Percentiles rank a stretch among this genome's conserved stretches.
phyloP scores from a whole-genome alignment of 768 basidiomycete species.

The Tephrocybe sp. region DNA sequence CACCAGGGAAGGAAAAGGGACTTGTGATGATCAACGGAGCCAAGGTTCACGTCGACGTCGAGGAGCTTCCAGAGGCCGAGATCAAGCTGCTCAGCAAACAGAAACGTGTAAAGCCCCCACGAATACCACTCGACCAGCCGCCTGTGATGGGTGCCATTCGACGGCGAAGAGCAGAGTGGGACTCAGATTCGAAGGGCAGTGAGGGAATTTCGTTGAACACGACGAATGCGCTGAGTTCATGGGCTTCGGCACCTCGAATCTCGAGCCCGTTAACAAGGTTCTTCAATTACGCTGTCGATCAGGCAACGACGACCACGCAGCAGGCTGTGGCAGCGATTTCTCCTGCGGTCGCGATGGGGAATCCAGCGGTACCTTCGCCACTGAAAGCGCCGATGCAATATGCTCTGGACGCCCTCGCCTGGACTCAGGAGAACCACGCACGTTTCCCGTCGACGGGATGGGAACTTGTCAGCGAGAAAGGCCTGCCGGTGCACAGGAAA shows the following conservation, averaged over 20 bases:
- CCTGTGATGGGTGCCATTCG: conserved; percentile 75
- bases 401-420: conserved; percentile 79
- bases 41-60: conserved; percentile 80
- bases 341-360: conserved; percentile 45
- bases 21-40: conserved; percentile 88
- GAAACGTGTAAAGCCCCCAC: conserved; percentile 82
- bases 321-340: conserved; percentile 78
- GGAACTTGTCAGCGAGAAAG: conserved; percentile 76
- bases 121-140: conserved; percentile 93
- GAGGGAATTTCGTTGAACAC: conserved; percentile 19
- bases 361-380: conserved; percentile 45
- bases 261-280: conserved; percentile 72
- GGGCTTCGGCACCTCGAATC: conserved; percentile 62
- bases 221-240: conserved; percentile 26
- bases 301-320: conserved; percentile 71
- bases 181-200: conserved; percentile 43
- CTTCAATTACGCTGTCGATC: conserved; percentile 74
- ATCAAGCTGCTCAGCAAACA: conserved; percentile 78
- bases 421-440: conserved; percentile 72
- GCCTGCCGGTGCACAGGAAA: conserved; percentile 73
- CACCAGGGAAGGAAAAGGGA: conserved; percentile 77
- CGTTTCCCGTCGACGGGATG: conserved; percentile 61
- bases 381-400: conserved; percentile 76
- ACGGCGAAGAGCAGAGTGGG: conserved; percentile 72
- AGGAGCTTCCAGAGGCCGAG: conserved; percentile 85